Base-by-base conservation (phyloP, 2,329 filamentous ascomycete genomes). In the Gnomoniopsis sp. region DNA sequence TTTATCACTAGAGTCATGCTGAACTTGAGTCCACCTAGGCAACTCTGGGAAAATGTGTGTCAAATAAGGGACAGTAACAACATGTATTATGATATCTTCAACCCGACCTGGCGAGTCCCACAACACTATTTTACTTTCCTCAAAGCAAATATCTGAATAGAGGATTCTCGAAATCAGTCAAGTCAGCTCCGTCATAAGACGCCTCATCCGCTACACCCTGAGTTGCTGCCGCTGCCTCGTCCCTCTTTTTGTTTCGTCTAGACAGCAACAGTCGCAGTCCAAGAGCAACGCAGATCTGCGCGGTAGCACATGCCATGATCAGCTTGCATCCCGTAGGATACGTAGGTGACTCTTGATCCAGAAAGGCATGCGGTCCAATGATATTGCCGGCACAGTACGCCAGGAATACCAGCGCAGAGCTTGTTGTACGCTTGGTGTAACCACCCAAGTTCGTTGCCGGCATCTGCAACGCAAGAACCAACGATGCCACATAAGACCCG, bases 381-480 rank as follows among this genome's bases (percentile, higher is more conserved):
- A 80, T 73, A 56, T 79, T 80, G n/a, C 77, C 77, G 2, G 71
- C 65, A 23, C 75, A 79, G 51, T 77, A 77, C 0, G 75, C 76
- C 0, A 77, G 62, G 56, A 80, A 80, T 0, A 79, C 77, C 36
- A 80, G 69, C 0, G 76, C 78, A 0, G 77, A 76, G 0, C 72
- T 70, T 0, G 77, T 77, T 11, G 75, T 73, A 4, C 77, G 72
- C 66, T 79, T 79, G 1, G 77, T 79, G 61, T 79, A 79, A 2
- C 77, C 77, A 2, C 73, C 78, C 0, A 81, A 64, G 30, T 80
- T 81, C 4, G 75, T 70, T 0, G 77, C 75, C 1, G 79, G 79
- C 69, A 82, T 74, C 61, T 81, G 82, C 34, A 85, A 71, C 0
- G 80, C 79, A 0, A 84, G 70, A 0, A 84, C 80, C 8, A 85